These are phyloP conservation scores for Penicillium manginii DNA, from an alignment of 495 filamentous ascomycete species.

Conservation along the genomic window DNA sequence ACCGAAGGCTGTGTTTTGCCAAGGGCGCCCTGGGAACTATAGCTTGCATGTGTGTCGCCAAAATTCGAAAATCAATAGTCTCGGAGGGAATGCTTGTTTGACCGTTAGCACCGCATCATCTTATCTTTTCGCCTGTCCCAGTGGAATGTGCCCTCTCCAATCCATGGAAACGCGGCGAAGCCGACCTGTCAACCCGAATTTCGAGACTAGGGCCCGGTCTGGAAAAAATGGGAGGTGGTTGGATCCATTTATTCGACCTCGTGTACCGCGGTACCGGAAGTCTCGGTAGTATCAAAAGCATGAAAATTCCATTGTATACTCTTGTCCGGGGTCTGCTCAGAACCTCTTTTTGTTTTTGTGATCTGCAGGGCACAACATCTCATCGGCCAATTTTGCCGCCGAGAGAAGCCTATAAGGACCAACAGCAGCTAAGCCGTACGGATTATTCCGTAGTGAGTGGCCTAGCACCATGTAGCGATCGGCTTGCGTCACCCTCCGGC, in stretches of 20 bases:
- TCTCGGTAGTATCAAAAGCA: no score
- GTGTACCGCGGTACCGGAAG: background rate
- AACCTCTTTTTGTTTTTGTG: background rate
- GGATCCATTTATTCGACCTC: background rate
- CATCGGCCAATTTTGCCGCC: slow-evolving; percentile 15
- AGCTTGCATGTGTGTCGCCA: background rate
- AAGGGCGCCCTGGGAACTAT: slow-evolving; percentile 12
- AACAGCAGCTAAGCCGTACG: background rate
- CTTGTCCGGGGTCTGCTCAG: no score
- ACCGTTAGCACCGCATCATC: background rate
- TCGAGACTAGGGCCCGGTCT: slow-evolving; percentile 1
- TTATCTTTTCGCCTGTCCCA: background rate
- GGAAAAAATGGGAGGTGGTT: background rate
- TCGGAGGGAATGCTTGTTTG: background rate
- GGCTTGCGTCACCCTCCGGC: slow-evolving; percentile 30
- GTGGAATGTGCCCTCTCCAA: background rate
- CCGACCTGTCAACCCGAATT: slow-evolving; percentile 19
- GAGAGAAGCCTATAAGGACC: background rate
- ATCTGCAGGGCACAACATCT: slow-evolving; percentile 16
- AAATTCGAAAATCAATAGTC: background rate
- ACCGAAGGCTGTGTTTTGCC: background rate
- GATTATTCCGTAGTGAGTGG: background rate
- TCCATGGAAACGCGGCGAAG: slow-evolving; percentile 10
- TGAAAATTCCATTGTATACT: no score
- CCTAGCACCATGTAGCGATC: slow-evolving; percentile 22